A percentile compares a stretch with the other conserved stretches of the same genome.
Conservation (phyloP, 2,329 filamentous ascomycete species). For the Epichloe brachyelytri region DNA sequence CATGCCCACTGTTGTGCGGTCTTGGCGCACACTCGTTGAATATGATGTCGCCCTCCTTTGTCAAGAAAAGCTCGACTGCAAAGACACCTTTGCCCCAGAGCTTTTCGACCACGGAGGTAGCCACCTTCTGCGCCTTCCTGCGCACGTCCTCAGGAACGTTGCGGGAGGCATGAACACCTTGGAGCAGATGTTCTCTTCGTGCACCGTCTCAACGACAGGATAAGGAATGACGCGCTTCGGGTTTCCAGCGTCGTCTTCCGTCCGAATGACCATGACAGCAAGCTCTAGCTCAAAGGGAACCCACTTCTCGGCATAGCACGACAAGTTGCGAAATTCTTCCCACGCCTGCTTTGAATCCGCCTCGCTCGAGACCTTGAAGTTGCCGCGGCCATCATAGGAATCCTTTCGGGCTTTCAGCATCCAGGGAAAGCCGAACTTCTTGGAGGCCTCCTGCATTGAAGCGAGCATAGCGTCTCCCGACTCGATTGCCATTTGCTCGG, state of each 20-base stretch:
- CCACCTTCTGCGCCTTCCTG: constrained; percentile 59
- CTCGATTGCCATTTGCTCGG: constrained; percentile 54
- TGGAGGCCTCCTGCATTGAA: constrained; percentile 50
- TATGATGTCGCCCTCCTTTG: constrained; percentile 44
- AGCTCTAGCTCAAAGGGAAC: constrained; percentile 76
- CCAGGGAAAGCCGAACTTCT: constrained; percentile 63
- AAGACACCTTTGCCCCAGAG: constrained; percentile 88
- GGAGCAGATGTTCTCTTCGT: constrained; percentile 92
- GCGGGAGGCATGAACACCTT: constrained; percentile 74
- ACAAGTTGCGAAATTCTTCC: constrained; percentile 53
- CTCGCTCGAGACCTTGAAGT: constrained; percentile 35
- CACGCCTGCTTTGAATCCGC: constrained; percentile 49
- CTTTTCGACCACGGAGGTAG: constrained; percentile 62
- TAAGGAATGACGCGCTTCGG: constrained; percentile 52
- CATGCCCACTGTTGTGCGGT: constrained; percentile 83
- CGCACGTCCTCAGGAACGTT: constrained; percentile 48
- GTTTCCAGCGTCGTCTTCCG: constrained; percentile 49
- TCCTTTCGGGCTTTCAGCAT: constrained; percentile 89
- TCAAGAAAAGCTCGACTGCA: constrained; percentile 90
- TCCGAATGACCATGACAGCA: constrained; percentile 90
- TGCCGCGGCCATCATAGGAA: constrained; percentile 81
- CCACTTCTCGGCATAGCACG: constrained; percentile 84
- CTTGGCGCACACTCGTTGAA: constrained; percentile 42
- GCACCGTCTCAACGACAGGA: constrained; percentile 85
- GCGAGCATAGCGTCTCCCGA: constrained; percentile 37